A percentile compares a stretch with the other conserved stretches of the same genome.
phyloP scores from a whole-genome alignment of 2,329 filamentous ascomycete genomes.

The Ambrosiella beaveri region DNA sequence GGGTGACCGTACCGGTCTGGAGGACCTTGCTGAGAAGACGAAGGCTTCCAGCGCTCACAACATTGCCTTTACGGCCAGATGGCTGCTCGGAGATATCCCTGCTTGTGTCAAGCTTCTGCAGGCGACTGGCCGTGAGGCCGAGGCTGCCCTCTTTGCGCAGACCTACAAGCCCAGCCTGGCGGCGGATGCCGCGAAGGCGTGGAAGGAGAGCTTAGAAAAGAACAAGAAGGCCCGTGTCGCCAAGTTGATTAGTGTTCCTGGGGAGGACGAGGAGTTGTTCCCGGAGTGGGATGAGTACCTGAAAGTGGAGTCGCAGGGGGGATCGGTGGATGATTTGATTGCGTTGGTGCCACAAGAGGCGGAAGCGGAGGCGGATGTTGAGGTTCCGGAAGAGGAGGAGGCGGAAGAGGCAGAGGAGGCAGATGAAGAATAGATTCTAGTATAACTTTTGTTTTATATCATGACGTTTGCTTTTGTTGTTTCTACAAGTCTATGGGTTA shows the following conservation, averaged over 20 bases:
- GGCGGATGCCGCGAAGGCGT: constrained; percentile 48
- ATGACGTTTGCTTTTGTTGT: constrained; percentile 1
- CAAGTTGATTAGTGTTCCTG: constrained; percentile 67
- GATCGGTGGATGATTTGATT: constrained; percentile 17
- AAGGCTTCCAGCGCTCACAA: constrained; percentile 69
- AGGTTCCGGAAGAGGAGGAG: constrained; percentile 8
- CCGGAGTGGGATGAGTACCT: constrained; percentile 92
- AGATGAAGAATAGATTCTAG: not conserved
- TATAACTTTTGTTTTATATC: not conserved
- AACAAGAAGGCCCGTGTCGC: constrained; percentile 71
- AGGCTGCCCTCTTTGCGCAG: constrained; percentile 82
- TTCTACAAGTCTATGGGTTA: not conserved
- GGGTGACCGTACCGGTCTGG: constrained; percentile 57
- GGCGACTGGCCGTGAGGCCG: constrained; percentile 62
- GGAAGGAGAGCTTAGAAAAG: constrained; percentile 75
- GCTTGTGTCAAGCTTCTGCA: constrained; percentile 65
- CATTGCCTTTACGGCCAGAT: constrained; percentile 77
- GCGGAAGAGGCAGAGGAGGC: constrained; percentile 1
- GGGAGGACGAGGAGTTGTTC: constrained; percentile 74
- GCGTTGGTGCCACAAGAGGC: constrained; percentile 33
- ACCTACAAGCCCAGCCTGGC: constrained; percentile 82
- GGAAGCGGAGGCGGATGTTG: constrained; percentile 15
- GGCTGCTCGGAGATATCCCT: constrained; percentile 70
- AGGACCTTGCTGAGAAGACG: constrained; percentile 56
- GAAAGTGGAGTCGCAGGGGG: constrained; percentile 57